Percentiles rank a stretch among this genome's conserved stretches.
These are phyloP conservation scores for Aspergillus campestris DNA, from an alignment of 495 filamentous ascomycete genomes.

Conservation along the genomic window DNA sequence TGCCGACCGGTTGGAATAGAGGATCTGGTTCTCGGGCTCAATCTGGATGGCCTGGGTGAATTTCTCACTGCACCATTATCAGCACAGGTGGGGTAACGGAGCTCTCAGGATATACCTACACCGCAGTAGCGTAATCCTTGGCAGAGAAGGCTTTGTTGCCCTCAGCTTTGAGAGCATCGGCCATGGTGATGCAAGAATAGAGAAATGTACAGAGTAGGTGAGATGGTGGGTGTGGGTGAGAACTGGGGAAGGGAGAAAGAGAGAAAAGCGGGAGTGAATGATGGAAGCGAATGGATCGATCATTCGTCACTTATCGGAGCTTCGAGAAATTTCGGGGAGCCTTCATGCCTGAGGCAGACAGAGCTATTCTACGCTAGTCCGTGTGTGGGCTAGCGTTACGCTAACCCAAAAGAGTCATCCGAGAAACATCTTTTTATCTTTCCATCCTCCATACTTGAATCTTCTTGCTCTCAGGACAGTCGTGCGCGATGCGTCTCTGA, in stretches of 20 bases:
- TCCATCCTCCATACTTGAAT: constrained; percentile 13
- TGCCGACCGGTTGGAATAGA: constrained; percentile 95
- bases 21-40: constrained; percentile 82
- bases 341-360: constrained; percentile 20
- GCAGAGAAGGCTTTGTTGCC: constrained; percentile 97
- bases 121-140: constrained; percentile 91
- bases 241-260: constrained; percentile 1
- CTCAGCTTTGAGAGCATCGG: constrained; percentile 74
- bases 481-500: constrained; percentile 11
- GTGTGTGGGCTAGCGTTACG: constrained; percentile 5
- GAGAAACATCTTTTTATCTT: constrained; percentile 24
- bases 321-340: constrained; percentile 43
- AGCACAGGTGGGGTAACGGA: constrained; percentile 26
- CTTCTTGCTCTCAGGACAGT: not conserved
- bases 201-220: not conserved
- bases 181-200: constrained; percentile 25
- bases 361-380: constrained; percentile 18
- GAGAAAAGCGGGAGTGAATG: not conserved
- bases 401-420: constrained; percentile 15
- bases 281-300: not conserved
- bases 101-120: constrained; percentile 50
- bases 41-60: constrained; percentile 91
- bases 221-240: not conserved
- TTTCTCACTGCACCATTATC: constrained; percentile 54
- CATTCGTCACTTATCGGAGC: constrained; percentile 14